Evolutionary conservation across 1,284 basidiomycete genomes (phyloP).

Genomic region (Trichosporon coremiiforme): DNA sequence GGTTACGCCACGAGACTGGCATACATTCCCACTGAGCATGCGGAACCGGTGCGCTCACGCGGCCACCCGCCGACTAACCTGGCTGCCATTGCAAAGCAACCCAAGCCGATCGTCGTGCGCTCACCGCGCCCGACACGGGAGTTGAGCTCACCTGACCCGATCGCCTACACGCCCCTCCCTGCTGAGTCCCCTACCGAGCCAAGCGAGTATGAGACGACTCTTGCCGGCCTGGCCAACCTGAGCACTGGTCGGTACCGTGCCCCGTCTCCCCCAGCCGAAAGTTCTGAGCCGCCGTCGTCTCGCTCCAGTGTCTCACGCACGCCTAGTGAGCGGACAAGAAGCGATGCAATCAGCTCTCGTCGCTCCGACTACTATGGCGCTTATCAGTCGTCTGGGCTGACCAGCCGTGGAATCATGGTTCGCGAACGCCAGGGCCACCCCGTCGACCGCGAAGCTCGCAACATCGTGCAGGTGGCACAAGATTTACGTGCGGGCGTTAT

Average conservation of each 20-base stretch:
- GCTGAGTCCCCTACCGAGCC: conserved; percentile 11
- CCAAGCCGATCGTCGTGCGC: conserved; percentile 24
- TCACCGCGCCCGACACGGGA: background rate
- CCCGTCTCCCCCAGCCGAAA: background rate
- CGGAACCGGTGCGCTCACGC: conserved; percentile 5
- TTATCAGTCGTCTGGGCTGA: conserved; percentile 21
- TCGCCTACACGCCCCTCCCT: conserved; percentile 6
- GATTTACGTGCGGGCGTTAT: conserved; percentile 6
- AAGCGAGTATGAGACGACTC: conserved; percentile 8
- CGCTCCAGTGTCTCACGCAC: conserved; percentile 6
- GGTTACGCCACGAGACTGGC: background rate
- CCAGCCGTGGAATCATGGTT: conserved; percentile 27
- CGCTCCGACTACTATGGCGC: conserved; percentile 13
- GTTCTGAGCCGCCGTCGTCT: conserved; percentile 1
- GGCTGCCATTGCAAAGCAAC: conserved; percentile 21
- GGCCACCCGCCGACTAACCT: conserved; percentile 29
- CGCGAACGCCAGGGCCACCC: conserved; percentile 22
- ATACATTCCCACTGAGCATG: background rate
- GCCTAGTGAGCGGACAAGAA: background rate
- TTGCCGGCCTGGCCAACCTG: background rate
- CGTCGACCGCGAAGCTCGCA: background rate
- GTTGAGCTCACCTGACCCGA: conserved; percentile 6
- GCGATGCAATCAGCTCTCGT: background rate
- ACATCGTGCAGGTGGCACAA: background rate
- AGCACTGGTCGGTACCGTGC: conserved; percentile 1